phyloP scores from a whole-genome alignment of 768 basidiomycete species.

The Hericium alpestre region DNA sequence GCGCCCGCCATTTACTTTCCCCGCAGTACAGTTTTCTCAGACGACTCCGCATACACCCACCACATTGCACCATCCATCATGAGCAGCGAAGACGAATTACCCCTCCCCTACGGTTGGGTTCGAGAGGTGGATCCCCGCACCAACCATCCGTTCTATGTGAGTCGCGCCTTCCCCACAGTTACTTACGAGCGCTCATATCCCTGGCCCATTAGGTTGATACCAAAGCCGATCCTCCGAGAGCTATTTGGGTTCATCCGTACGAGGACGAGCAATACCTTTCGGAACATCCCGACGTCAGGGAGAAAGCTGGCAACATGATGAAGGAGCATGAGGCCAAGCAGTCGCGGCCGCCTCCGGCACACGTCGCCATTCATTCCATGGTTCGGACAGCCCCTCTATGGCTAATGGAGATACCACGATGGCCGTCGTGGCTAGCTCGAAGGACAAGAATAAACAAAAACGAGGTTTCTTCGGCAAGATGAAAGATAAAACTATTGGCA shows the following conservation, averaged over 20 bases:
- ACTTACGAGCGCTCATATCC: background rate
- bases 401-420: background rate
- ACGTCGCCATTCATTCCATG: conserved; percentile 13
- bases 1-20: background rate
- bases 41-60: background rate
- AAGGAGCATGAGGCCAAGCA: background rate
- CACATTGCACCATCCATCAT: conserved; percentile 17
- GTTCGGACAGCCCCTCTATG: conserved; percentile 15
- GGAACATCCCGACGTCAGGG: conserved; percentile 38
- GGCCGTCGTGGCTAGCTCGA: background rate
- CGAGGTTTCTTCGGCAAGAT: conserved; percentile 48
- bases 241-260: conserved; percentile 65
- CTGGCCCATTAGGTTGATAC: conserved; percentile 45
- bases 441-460: conserved; percentile 21
- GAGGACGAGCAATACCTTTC: conserved; percentile 56
- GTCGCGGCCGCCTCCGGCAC: background rate
- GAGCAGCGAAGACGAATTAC: conserved; percentile 18
- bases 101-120: conserved; percentile 51
- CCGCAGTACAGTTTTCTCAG: background rate
- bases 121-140: conserved; percentile 32
- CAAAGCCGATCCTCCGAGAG: conserved; percentile 46
- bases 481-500: conserved; percentile 54
- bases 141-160: conserved; percentile 41
- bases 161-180: conserved; percentile 4
- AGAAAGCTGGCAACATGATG: conserved; percentile 21